These are phyloP conservation scores for Suillus clintonianus DNA, from an alignment of 768 basidiomycete genomes.

Conservation along the genomic window DNA sequence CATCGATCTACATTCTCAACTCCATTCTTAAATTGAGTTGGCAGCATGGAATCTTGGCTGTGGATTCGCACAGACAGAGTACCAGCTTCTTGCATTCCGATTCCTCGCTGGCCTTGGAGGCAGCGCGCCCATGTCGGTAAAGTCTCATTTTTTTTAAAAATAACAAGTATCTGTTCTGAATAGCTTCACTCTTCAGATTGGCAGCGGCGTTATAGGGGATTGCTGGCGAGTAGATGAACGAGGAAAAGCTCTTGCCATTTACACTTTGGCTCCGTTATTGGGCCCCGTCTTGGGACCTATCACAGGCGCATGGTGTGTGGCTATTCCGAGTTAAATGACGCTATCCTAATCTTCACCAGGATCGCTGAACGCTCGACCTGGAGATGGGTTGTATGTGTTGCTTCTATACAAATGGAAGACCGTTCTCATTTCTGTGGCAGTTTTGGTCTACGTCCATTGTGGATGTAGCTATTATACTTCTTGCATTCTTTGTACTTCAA, in stretches of 20 bases:
- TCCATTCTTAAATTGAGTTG: slow-evolving; percentile 4
- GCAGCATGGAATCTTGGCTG: slow-evolving; percentile 63
- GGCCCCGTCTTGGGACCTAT: slow-evolving; percentile 67
- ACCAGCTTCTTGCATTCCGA: slow-evolving; percentile 65
- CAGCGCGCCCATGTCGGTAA: slow-evolving; percentile 60
- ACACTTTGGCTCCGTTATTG: slow-evolving; percentile 62
- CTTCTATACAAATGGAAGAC: not conserved
- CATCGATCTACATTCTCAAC: not conserved
- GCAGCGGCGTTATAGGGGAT: slow-evolving; percentile 67
- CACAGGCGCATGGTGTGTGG: slow-evolving; percentile 55
- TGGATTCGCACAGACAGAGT: slow-evolving; percentile 60
- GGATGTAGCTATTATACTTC: slow-evolving; percentile 52
- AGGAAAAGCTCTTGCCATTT: slow-evolving; percentile 63
- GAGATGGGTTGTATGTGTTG: slow-evolving; percentile 63
- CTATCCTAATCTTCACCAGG: slow-evolving; percentile 22
- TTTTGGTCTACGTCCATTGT: slow-evolving; percentile 70
- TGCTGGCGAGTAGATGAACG: slow-evolving; percentile 63
- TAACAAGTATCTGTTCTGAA: no score
- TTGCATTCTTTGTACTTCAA: slow-evolving; percentile 58
- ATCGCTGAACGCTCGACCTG: slow-evolving; percentile 65
- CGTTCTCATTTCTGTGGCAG: slow-evolving; percentile 23
- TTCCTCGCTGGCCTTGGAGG: slow-evolving; percentile 73
- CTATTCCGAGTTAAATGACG: not conserved
- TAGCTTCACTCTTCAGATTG: slow-evolving; percentile 40
- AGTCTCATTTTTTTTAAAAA: not conserved